Evolutionary conservation across 2,329 filamentous ascomycete genomes (phyloP), one percentile per base, ranked within the genome.

Genomic region (Nakataea oryzae): DNA sequence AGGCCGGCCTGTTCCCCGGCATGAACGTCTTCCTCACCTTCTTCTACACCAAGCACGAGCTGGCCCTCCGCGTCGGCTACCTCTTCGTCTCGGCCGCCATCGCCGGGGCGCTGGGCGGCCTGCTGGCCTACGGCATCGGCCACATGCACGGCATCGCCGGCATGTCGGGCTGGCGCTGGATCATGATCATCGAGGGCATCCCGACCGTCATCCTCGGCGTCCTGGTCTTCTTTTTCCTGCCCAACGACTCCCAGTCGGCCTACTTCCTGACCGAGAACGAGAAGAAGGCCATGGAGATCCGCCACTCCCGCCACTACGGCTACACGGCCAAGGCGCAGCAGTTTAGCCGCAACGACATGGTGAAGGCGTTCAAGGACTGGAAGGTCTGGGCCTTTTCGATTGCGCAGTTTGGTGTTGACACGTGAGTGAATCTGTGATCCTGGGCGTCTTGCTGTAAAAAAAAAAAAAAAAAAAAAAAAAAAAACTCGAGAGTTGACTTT

Each of bases 1-100:
- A 90, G 73, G 87, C 85, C 0, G 88, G 87, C 0, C 75, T 90
- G 0, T 90, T 90, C 66, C 88, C 88, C 0, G 87, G 88, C 0
- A 74, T 89, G 66, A 86, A 83, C 6, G 74, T 88, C 24, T 90
- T 90, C 67, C 78, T 92, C 24, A 91, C 88, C 0, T 82, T 91
- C 66, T 91, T 90, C 77, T 92, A 92, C 74, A 88, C 85, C 58
- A 88, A 88, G 69, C 79, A 81, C 30, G 89, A 92, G 72, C 80
- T 91, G 1, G 88, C 87, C 5, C 74, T 91, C 55, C 84, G 89
- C 2, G 86, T 91, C 3, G 87, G 86, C 1, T 91, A 90, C 67
- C 79, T 92, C 0, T 91, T 91, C 69, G 85, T 88, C 60, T 84
- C 80, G 56, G 83, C 88, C 1, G 88, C 89, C 1, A 76, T 90